phyloP scores from a whole-genome alignment of 192 early-diverging fungal genomes.

The Kickxella alabastrina region DNA sequence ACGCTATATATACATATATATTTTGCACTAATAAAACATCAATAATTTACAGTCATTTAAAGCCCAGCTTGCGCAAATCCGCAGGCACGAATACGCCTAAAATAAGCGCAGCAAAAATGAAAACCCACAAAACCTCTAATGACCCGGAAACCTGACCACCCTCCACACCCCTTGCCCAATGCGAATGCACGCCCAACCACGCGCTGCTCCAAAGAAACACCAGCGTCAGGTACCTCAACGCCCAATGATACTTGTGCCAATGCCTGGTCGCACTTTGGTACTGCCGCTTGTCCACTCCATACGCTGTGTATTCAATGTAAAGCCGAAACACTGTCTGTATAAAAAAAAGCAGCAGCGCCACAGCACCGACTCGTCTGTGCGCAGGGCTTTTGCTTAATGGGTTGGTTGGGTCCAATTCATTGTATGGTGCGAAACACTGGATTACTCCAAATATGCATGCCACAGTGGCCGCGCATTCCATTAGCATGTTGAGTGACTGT shows the following conservation, averaged over 20 bases:
- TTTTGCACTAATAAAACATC: too few relatives aligned
- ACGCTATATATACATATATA: too few relatives aligned
- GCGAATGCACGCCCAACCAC: slow-evolving; percentile 29
- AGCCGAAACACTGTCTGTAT: slow-evolving; percentile 10
- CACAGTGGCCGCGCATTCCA: too few relatives aligned
- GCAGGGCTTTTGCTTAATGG: neutral
- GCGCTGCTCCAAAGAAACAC: slow-evolving; percentile 17
- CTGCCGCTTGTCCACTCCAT: neutral
- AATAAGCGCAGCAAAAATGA: slow-evolving; percentile 10
- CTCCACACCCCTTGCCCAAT: slow-evolving; percentile 10
- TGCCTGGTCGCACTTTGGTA: slow-evolving; percentile 1
- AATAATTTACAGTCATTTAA: slow-evolving; percentile 1
- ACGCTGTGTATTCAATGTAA: neutral
- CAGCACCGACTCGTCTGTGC: slow-evolving; percentile 6
- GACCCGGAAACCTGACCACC: neutral
- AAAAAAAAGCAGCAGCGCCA: slow-evolving; percentile 6
- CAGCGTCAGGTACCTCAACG: slow-evolving; percentile 9
- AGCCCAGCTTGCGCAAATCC: slow-evolving; percentile 12
- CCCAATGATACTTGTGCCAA: slow-evolving; percentile 14
- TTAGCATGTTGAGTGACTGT: too few relatives aligned
- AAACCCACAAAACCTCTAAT: slow-evolving; percentile 6
- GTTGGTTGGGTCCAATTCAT: neutral
- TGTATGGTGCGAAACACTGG: neutral
- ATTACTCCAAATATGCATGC: slow-evolving; percentile 2
- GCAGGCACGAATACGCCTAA: slow-evolving; percentile 16